A percentile compares a stretch with the other conserved stretches of the same genome.
phyloP scores from a whole-genome alignment of 1,139 yeast species.

The Pneumocystis canis region DNA sequence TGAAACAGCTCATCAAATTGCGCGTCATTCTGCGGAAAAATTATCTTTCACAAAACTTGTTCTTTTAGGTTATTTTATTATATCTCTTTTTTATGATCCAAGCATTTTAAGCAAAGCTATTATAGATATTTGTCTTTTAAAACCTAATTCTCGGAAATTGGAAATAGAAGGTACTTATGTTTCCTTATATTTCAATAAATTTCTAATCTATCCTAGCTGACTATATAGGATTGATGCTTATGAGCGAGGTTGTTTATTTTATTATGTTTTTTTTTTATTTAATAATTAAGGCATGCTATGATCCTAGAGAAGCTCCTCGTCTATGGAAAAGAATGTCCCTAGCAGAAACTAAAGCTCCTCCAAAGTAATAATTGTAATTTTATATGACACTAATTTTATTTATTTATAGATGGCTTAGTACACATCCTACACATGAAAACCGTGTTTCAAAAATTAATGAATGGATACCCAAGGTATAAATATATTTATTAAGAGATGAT shows the following conservation, averaged over 20 bases:
- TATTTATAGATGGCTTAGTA: conserved; percentile 38
- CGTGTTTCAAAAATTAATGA: conserved; percentile 52
- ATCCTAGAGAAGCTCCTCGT: conserved; percentile 55
- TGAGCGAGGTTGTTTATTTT: conserved; percentile 35
- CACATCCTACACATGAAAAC: conserved; percentile 76
- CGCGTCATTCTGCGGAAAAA: conserved; percentile 80
- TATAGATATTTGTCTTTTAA: conserved; percentile 44
- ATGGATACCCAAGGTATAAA: conserved; percentile 52
- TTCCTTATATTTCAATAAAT: background rate
- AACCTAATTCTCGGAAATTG: conserved; percentile 85
- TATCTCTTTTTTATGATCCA: conserved; percentile 15
- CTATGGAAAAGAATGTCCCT: conserved; percentile 74
- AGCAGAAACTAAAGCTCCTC: conserved; percentile 31
- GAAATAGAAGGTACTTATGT: conserved; percentile 47
- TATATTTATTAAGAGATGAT: background rate
- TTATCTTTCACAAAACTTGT: conserved; percentile 21
- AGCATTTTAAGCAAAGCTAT: conserved; percentile 26
- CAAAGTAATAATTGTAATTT: conserved; percentile 8
- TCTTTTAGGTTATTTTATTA: conserved; percentile 39
- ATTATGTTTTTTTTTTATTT: background rate
- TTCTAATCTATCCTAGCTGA: conserved; percentile 39
- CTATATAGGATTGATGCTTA: conserved; percentile 76
- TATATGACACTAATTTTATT: background rate
- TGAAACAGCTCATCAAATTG: conserved; percentile 46
- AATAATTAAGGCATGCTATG: conserved; percentile 48